phyloP scores from a whole-genome alignment of 2,329 filamentous ascomycete species.

The Ustulina deusta region DNA sequence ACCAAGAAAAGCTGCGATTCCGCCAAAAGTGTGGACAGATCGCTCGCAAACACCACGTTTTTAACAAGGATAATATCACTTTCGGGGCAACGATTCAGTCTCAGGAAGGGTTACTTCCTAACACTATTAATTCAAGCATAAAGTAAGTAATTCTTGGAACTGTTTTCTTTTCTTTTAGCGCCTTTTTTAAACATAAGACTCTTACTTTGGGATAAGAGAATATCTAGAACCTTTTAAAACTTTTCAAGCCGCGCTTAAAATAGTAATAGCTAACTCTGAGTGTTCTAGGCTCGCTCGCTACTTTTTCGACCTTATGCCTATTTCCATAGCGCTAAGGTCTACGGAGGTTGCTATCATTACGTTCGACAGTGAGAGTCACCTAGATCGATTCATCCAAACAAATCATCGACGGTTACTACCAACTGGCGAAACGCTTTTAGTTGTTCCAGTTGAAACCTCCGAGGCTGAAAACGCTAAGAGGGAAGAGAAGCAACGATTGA shows the following conservation, averaged over 20 bases:
- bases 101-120: conserved; percentile 10
- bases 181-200: no score
- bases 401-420: conserved; percentile 8
- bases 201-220: no score
- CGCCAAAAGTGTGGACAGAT: conserved; percentile 19
- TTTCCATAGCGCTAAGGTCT: conserved; percentile 9
- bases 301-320: conserved; percentile 17
- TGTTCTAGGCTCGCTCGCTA: conserved; percentile 11
- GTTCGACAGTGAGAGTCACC: background rate
- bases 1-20: conserved; percentile 11
- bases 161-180: no score
- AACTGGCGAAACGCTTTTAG: conserved; percentile 19
- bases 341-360: conserved; percentile 14
- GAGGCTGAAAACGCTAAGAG: background rate
- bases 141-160: background rate
- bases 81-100: conserved; percentile 19
- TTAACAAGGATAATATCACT: background rate
- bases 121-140: conserved; percentile 2
- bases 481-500: conserved; percentile 22
- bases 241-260: no score
- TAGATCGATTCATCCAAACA: conserved; percentile 12
- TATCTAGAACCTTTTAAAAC: no score
- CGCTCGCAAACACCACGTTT: background rate
- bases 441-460: background rate
- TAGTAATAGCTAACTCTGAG: no score